These are phyloP conservation scores for Termitomyces sp. DNA, from an alignment of 768 basidiomycete species.

Conservation along the genomic window DNA sequence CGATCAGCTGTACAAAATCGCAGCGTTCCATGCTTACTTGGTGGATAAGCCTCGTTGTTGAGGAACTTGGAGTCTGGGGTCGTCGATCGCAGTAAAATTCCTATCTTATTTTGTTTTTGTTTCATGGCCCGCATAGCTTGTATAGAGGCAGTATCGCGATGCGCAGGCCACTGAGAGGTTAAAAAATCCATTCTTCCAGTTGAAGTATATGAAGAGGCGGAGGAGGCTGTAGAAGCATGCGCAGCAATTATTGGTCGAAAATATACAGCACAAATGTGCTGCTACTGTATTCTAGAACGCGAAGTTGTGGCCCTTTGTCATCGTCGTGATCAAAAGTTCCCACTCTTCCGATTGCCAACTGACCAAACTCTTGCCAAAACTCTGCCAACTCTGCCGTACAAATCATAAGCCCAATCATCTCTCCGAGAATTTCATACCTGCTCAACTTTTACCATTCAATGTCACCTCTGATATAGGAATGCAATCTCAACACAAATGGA, in stretches of 20 bases:
- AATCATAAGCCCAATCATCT: not conserved
- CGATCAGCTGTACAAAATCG: not conserved
- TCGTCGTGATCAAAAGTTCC: not conserved
- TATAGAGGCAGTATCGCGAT: not conserved
- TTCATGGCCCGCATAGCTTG: too few relatives aligned
- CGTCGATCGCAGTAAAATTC: too few relatives aligned
- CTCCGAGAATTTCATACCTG: not conserved
- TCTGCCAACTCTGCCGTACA: not conserved
- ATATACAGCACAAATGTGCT: not conserved
- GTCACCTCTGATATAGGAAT: too few relatives aligned
- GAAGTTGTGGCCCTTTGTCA: not conserved
- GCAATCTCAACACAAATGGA: not conserved
- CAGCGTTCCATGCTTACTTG: not conserved
- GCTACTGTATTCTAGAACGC: not conserved
- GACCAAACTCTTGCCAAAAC: not conserved
- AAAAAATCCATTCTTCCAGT: not conserved
- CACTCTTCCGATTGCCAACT: not conserved
- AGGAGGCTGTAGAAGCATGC: not conserved
- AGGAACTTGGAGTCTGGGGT: too few relatives aligned
- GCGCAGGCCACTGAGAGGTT: not conserved
- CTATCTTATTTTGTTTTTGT: too few relatives aligned
- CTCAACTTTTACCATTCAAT: not conserved
- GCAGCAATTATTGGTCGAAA: not conserved
- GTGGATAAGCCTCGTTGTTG: not conserved
- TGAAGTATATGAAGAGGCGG: not conserved